Evolutionary conservation across 768 basidiomycete species (phyloP), one percentile per base, ranked within the genome.

Genomic region (Lentinula raphanica): DNA sequence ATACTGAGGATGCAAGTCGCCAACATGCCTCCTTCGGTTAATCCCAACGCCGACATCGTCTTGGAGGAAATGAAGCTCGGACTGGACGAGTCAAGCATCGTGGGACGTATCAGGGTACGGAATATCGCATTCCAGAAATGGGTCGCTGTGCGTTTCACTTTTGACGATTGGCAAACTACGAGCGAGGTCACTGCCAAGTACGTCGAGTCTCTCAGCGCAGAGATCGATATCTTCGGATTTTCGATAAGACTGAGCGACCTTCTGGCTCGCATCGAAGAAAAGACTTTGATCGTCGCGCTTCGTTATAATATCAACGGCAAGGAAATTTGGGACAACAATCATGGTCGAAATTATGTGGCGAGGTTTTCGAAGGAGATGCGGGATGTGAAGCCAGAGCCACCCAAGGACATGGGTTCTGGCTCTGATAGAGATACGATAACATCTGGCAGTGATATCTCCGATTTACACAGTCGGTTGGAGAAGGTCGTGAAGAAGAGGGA

Each of bases 101-200:
- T 79, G n/a, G 96, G 96, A 25, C 76, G 76, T 39, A 80, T 93
- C 44, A 83, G 85, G 48, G 90, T 96, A 58, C 81, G 85, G 65
- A 98, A 98, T 69, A 68, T 98, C 50, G 84, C 92, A 6, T 98
- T 85, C 72, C 79, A 88, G 65, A 98, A 98, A 74, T 83, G 83
- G 78, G 79, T 98, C 54, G 88, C 86, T 7, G 83, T 94, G 25
- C 84, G 96, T 28, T 98, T 97, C 71, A 98, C 96, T 1, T 82
- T 95, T 64, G 96, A 98, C 68, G 80, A 78, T 63, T 98, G 96
- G 96, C 92, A 94, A 71, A 99, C 96, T 48, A 95, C 92, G 59
- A 90, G 88, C 70, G 96, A 98, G 71, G 91, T 97, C 58, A 83
- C 86, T 0, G 95, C 87, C 25, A 84, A 81, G 50, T 88, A 91